Conservation (phyloP, 1,139 yeast genomes). For the Taphrina wiesneri region DNA sequence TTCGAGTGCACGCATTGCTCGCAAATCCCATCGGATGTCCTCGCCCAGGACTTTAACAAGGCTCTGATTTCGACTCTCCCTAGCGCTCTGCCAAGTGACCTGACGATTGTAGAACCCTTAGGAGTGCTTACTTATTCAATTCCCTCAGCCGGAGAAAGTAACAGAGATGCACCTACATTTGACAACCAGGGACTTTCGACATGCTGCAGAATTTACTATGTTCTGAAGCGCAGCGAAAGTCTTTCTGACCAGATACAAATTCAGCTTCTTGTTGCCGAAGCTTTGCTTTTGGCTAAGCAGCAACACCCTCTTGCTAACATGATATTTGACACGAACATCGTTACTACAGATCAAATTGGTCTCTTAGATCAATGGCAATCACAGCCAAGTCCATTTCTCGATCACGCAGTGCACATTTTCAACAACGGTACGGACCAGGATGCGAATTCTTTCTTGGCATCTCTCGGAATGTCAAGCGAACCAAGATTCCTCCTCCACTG, state of each 20-base stretch:
- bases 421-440: neutral
- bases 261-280: neutral
- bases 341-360: neutral
- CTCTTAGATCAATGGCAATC: neutral
- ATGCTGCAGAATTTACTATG: neutral
- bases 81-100: neutral
- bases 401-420: neutral
- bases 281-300: neutral
- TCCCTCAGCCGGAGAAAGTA: neutral
- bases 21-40: neutral
- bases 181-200: neutral
- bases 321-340: neutral
- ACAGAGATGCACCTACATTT: neutral
- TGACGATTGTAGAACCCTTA: neutral
- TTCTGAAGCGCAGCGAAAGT: neutral
- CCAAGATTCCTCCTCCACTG: neutral
- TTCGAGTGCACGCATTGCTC: neutral
- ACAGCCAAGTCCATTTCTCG: neutral
- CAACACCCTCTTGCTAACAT: slow-evolving; percentile 1
- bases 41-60: neutral
- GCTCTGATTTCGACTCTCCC: neutral
- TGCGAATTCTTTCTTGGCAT: neutral
- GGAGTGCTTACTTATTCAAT: neutral
- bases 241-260: neutral
- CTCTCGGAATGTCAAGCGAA: neutral